Conservation (phyloP, 805 yeast genomes). For the Nakazawaea ishiwadae region DNA sequence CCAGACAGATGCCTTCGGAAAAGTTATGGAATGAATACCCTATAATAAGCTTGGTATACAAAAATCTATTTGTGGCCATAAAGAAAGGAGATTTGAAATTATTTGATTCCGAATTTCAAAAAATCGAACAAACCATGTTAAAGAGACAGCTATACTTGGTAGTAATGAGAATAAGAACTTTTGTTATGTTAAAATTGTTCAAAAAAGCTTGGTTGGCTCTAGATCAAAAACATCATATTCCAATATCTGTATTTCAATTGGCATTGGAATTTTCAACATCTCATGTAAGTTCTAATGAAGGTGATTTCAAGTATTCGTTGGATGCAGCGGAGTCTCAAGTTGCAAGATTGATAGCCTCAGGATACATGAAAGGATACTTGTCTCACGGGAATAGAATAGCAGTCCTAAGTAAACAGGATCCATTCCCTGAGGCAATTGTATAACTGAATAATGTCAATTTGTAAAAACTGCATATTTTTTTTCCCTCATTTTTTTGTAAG, state of each 20-base stretch:
- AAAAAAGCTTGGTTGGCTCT: slow-evolving; percentile 29
- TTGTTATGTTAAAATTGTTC: slow-evolving; percentile 48
- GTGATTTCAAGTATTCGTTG: slow-evolving; percentile 18
- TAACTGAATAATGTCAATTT: not conserved
- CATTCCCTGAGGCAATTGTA: slow-evolving; percentile 51
- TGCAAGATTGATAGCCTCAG: slow-evolving; percentile 59
- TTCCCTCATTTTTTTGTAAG: no score
- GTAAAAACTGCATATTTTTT: not conserved
- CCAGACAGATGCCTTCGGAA: slow-evolving; percentile 41
- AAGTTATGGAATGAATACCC: slow-evolving; percentile 38
- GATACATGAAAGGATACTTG: slow-evolving; percentile 71
- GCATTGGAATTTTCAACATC: slow-evolving; percentile 34
- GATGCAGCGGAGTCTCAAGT: slow-evolving; percentile 67
- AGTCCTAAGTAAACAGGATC: slow-evolving; percentile 68
- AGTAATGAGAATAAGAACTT: slow-evolving; percentile 45
- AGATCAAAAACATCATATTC: slow-evolving; percentile 25
- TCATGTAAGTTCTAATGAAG: slow-evolving; percentile 17
- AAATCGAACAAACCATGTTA: slow-evolving; percentile 47
- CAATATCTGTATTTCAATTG: slow-evolving; percentile 35
- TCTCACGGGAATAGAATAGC: slow-evolving; percentile 71
- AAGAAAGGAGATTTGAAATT: slow-evolving; percentile 48
- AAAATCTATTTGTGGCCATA: slow-evolving; percentile 44
- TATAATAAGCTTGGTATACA: slow-evolving; percentile 34
- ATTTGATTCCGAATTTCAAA: slow-evolving; percentile 41
- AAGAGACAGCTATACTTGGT: slow-evolving; percentile 57